Percentiles rank a stretch among this genome's conserved stretches.
Conservation (phyloP, 257 asterid genomes). For the Fraxinus americana region DNA sequence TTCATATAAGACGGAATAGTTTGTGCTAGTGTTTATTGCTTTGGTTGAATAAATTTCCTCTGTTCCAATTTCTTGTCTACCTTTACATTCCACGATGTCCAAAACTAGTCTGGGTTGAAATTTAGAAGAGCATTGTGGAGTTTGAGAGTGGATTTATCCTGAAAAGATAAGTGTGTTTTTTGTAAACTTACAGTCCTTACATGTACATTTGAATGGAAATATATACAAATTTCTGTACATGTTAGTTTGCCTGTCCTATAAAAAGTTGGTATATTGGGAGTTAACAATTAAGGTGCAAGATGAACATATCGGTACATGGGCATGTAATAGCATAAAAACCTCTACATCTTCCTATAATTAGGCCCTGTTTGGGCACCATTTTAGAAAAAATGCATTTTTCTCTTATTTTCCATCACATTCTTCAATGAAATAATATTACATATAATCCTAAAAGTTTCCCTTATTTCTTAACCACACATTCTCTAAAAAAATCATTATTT, state of each 20-base stretch:
- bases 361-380: background rate
- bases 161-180: background rate
- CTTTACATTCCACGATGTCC: background rate
- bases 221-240: background rate
- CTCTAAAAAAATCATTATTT: no score
- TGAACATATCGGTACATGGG: no score
- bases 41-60: conserved; percentile 2
- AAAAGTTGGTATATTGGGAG: background rate
- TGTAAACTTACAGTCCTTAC: background rate
- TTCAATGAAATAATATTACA: no score
- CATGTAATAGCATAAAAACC: no score
- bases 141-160: background rate
- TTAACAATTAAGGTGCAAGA: no score
- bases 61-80: background rate
- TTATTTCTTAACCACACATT: no score
- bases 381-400: no score
- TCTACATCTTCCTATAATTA: background rate
- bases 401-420: no score
- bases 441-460: no score
- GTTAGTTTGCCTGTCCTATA: background rate
- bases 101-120: background rate
- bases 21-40: background rate
- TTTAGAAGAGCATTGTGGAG: background rate
- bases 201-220: background rate
- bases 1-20: background rate